phyloP scores from a whole-genome alignment of 768 basidiomycete species.

The Lentinus brumalis region DNA sequence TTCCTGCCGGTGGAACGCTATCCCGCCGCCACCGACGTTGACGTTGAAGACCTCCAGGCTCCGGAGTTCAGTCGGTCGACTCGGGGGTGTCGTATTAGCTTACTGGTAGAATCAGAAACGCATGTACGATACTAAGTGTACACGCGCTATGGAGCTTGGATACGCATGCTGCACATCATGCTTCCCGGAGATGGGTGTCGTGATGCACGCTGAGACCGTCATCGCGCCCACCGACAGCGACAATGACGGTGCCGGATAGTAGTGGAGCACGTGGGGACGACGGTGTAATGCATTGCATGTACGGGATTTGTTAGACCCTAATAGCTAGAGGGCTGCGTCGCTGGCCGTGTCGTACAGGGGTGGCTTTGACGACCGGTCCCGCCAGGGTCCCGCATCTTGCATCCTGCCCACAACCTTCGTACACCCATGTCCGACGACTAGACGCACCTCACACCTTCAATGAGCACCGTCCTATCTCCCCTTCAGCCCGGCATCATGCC shows the following conservation, averaged over 20 bases:
- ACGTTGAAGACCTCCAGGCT: no score
- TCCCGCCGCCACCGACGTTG: no score
- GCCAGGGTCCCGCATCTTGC: neutral
- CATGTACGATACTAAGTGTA: no score
- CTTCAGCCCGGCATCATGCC: neutral
- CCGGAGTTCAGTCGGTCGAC: no score
- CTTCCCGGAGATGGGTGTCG: neutral
- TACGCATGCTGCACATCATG: no score
- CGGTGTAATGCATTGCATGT: neutral
- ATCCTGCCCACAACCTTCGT: neutral
- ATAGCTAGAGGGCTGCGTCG: neutral
- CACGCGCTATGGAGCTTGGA: no score
- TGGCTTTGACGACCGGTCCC: neutral
- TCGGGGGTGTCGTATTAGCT: no score
- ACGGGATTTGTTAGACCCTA: neutral
- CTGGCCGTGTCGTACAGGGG: neutral
- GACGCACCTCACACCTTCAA: neutral
- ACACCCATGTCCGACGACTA: neutral
- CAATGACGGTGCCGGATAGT: neutral
- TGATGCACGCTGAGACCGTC: neutral
- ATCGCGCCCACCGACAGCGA: neutral
- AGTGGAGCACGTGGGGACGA: conserved; percentile 9
- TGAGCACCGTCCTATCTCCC: neutral
- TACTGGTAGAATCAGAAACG: no score
- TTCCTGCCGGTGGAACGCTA: no score